Percentiles rank a stretch among this genome's conserved stretches.
These are phyloP conservation scores for Termitomyces sp. DNA, from an alignment of 1,284 basidiomycete species.

Conservation along the genomic window DNA sequence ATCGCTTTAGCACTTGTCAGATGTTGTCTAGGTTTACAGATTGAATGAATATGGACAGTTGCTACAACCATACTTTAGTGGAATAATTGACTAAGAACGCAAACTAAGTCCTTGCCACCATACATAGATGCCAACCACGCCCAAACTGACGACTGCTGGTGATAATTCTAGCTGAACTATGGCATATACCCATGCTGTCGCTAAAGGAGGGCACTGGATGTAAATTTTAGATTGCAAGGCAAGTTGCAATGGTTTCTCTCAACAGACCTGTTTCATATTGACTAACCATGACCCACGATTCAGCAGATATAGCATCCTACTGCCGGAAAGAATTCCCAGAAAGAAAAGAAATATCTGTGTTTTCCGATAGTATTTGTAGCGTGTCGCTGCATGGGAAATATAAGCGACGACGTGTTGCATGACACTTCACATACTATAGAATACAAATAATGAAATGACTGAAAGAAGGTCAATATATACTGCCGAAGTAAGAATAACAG, in stretches of 20 bases:
- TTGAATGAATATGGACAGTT: not conserved
- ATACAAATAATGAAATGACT: conserved; percentile 72
- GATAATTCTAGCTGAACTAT: conserved; percentile 62
- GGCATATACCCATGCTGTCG: conserved; percentile 70
- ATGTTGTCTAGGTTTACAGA: not conserved
- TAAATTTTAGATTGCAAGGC: not conserved
- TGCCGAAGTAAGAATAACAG: conserved; percentile 10
- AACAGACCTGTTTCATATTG: conserved; percentile 66
- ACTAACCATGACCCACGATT: conserved; percentile 60
- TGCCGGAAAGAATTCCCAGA: conserved; percentile 51
- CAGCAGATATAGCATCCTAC: conserved; percentile 65
- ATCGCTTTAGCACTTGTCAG: not conserved
- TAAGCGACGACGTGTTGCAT: not conserved
- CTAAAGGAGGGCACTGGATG: conserved; percentile 62
- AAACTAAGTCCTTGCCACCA: conserved; percentile 56
- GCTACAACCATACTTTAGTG: too few species aligned
- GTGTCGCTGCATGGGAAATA: conserved; percentile 39
- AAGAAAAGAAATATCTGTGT: conserved; percentile 55
- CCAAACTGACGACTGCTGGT: conserved; percentile 55
- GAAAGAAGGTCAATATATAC: conserved; percentile 8
- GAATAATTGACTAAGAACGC: conserved; percentile 18
- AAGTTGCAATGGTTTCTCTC: not conserved
- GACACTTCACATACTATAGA: conserved; percentile 57
- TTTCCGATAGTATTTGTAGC: conserved; percentile 51
- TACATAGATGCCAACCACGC: conserved; percentile 46